Percentiles rank a stretch among this genome's conserved stretches.
Evolutionary conservation across 495 filamentous ascomycete genomes (phyloP).

Genomic region (Penicillium steckii): DNA sequence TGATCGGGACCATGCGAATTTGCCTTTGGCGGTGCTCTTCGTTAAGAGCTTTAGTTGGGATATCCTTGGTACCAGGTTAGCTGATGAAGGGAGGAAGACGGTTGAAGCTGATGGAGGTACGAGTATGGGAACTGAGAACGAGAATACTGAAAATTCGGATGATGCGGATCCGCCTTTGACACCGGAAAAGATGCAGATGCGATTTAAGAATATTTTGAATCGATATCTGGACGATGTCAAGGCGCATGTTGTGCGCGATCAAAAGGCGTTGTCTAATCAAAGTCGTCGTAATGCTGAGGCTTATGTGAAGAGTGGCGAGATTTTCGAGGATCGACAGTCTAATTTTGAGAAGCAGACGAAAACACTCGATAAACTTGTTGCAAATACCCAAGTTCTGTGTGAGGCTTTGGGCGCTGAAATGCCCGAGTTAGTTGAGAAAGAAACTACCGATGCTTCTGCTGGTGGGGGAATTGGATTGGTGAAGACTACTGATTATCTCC

Average conservation of each 20-base stretch:
- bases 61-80: constrained; percentile 72
- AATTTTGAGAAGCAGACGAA: constrained; percentile 94
- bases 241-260: constrained; percentile 80
- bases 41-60: constrained; percentile 98
- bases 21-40: constrained; percentile 89
- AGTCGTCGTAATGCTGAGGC: constrained; percentile 94
- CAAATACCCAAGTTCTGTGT: constrained; percentile 88
- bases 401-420: constrained; percentile 90
- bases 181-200: constrained; percentile 72
- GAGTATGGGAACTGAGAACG: constrained; percentile 45
- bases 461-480: constrained; percentile 87
- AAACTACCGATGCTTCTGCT: constrained; percentile 58
- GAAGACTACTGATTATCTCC: constrained; percentile 89
- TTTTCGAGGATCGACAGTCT: constrained; percentile 95
- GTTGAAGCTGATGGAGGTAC: constrained; percentile 82
- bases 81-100: constrained; percentile 74
- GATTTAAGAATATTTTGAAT: constrained; percentile 83
- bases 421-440: constrained; percentile 86
- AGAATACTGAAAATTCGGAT: constrained; percentile 41
- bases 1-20: constrained; percentile 86
- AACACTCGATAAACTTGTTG: constrained; percentile 82
- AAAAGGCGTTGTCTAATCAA: constrained; percentile 79
- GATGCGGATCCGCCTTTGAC: constrained; percentile 67
- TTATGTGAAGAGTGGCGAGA: constrained; percentile 97
- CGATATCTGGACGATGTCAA: constrained; percentile 95